These are phyloP conservation scores for Aspergillus uvarum DNA, from an alignment of 2,329 filamentous ascomycete genomes.

Conservation along the genomic window DNA sequence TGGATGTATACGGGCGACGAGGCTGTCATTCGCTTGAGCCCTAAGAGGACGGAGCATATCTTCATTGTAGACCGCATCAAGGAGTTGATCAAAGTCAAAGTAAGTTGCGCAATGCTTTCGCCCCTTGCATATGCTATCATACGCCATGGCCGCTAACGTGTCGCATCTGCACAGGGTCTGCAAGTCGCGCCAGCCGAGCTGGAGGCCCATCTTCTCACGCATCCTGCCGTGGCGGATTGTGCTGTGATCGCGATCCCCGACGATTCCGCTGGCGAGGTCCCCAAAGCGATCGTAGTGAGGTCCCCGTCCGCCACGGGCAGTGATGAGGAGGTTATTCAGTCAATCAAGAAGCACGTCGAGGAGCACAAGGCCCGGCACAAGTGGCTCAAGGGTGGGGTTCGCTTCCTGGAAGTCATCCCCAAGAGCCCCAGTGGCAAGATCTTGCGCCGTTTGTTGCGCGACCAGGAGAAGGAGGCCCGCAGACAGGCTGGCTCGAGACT, in stretches of 20 bases:
- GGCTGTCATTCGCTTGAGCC: conserved; percentile 65
- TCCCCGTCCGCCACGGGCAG: conserved; percentile 53
- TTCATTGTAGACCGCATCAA: conserved; percentile 82
- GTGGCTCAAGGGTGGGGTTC: conserved; percentile 61
- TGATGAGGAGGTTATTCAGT: conserved; percentile 50
- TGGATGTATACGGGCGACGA: conserved; percentile 89
- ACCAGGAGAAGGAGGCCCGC: conserved; percentile 69
- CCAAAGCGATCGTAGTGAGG: conserved; percentile 65
- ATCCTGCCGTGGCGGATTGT: conserved; percentile 73
- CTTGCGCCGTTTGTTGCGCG: conserved; percentile 63
- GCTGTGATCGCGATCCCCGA: conserved; percentile 74
- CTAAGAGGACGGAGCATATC: conserved; percentile 72
- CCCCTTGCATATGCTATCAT: neutral
- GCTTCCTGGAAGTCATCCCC: conserved; percentile 58
- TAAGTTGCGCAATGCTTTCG: conserved; percentile 39
- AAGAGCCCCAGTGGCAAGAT: conserved; percentile 66
- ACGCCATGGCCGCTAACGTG: neutral
- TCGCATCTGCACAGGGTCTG: conserved; percentile 57
- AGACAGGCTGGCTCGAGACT: conserved; percentile 66
- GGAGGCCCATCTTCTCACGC: conserved; percentile 74
- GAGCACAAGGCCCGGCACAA: conserved; percentile 62
- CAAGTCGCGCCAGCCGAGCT: conserved; percentile 84
- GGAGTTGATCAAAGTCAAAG: conserved; percentile 77
- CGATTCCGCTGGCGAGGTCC: conserved; percentile 60
- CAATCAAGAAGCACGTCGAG: conserved; percentile 60